A percentile compares a stretch with the other conserved stretches of the same genome.
phyloP scores from a whole-genome alignment of 164 flowering plant genomes.

The Liriodendron chinense region DNA sequence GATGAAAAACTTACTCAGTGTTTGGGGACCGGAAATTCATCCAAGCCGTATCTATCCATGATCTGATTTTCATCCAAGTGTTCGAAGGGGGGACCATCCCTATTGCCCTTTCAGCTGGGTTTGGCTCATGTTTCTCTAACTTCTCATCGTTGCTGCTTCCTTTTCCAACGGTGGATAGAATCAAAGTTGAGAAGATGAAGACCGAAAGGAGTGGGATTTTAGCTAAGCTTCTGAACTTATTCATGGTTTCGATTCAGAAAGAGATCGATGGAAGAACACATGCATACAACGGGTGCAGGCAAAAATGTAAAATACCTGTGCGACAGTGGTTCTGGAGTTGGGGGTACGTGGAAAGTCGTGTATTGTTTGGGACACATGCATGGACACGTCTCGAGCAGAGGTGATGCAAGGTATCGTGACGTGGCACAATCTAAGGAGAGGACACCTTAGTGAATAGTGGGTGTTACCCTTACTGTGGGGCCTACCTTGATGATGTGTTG shows the following conservation, averaged over 20 bases:
- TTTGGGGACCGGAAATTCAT: background rate
- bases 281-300: too few species aligned
- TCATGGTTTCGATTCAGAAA: background rate
- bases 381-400: too few species aligned
- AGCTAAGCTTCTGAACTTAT: background rate
- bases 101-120: constrained; percentile 9
- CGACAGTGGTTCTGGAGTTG: too few species aligned
- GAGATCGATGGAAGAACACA: too few species aligned
- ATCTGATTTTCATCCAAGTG: constrained; percentile 1
- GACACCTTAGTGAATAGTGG: too few species aligned
- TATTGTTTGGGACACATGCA: too few species aligned
- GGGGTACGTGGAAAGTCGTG: too few species aligned
- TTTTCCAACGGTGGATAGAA: background rate
- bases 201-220: background rate
- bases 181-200: constrained; percentile 1
- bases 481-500: too few species aligned
- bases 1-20: background rate
- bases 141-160: background rate
- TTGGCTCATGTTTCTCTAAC: background rate
- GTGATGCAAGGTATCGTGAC: too few species aligned
- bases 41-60: constrained; percentile 3
- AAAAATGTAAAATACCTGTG: too few species aligned
- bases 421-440: too few species aligned
- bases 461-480: too few species aligned
- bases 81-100: background rate